Percentiles rank a stretch among this genome's conserved stretches.
phyloP scores from a whole-genome alignment of 305 asterid species.

The Fraxinus albicans region DNA sequence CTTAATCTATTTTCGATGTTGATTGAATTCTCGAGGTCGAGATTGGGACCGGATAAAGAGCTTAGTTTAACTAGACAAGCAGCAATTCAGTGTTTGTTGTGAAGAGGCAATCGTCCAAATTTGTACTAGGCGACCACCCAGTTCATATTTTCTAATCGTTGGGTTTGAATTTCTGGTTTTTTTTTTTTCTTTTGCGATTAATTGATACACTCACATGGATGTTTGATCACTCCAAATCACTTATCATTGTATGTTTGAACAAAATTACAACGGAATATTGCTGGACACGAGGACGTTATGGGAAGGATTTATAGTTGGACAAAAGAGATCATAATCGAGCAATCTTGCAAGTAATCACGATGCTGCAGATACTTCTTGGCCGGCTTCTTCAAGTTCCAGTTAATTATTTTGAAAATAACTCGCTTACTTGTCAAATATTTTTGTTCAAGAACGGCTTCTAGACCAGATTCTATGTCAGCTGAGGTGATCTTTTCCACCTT shows the following conservation, averaged over 20 bases:
- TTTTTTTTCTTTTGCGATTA: too few species aligned
- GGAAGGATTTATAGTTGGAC: slow-evolving; percentile 26
- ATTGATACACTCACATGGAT: too few species aligned
- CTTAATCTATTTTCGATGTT: slow-evolving; percentile 48
- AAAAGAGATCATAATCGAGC: slow-evolving; percentile 47
- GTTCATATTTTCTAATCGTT: too few species aligned
- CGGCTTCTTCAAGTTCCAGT: slow-evolving; percentile 65
- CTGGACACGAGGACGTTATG: slow-evolving; percentile 48
- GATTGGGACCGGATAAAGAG: slow-evolving; percentile 34
- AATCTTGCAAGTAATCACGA: slow-evolving; percentile 62
- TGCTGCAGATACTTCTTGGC: slow-evolving; percentile 57
- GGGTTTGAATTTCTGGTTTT: too few species aligned
- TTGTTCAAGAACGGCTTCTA: slow-evolving; percentile 57
- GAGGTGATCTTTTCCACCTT: slow-evolving; percentile 45
- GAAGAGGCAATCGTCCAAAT: slow-evolving; percentile 31
- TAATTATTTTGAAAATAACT: neutral
- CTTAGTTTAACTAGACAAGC: slow-evolving; percentile 72
- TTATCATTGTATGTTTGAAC: too few species aligned
- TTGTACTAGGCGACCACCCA: too few species aligned
- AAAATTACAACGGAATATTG: neutral
- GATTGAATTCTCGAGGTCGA: slow-evolving; percentile 42
- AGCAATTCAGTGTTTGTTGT: slow-evolving; percentile 67
- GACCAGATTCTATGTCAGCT: slow-evolving; percentile 54
- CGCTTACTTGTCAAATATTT: slow-evolving; percentile 50
- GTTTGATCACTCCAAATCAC: too few species aligned